These are phyloP conservation scores for Phytophthora litchii DNA, from an alignment of 352 stramenopile species.

Conservation along the genomic window DNA sequence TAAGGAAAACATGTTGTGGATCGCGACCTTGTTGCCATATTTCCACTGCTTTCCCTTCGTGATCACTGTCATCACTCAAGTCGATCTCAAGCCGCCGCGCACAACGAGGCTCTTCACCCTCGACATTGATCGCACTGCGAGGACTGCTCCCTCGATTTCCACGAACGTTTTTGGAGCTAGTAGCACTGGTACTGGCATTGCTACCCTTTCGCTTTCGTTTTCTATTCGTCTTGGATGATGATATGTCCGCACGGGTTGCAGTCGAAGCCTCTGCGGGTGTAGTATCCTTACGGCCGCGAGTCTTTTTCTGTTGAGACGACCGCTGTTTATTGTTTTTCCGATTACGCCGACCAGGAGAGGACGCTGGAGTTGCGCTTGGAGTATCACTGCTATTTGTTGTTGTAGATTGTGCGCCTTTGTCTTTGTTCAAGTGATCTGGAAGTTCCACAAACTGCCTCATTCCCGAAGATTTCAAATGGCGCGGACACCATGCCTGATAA, in stretches of 20 bases:
- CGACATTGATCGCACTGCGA: slow-evolving; percentile 11
- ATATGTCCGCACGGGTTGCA: slow-evolving; percentile 27
- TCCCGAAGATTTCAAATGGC: slow-evolving; percentile 75
- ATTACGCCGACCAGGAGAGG: slow-evolving; percentile 13
- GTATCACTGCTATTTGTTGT: slow-evolving; percentile 4
- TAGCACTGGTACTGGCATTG: slow-evolving; percentile 9
- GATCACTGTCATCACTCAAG: slow-evolving; percentile 42
- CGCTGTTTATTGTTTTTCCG: slow-evolving; percentile 28
- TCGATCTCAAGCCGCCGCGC: slow-evolving; percentile 55
- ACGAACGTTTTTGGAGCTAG: slow-evolving; percentile 17
- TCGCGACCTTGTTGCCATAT: slow-evolving; percentile 25
- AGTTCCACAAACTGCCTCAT: slow-evolving; percentile 70
- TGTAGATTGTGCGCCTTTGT: not conserved
- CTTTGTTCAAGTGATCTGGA: slow-evolving; percentile 63
- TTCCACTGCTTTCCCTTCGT: slow-evolving; percentile 22
- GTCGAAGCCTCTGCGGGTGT: slow-evolving; percentile 29
- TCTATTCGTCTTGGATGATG: slow-evolving; percentile 48
- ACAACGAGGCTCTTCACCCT: slow-evolving; percentile 36
- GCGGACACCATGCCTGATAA: slow-evolving; percentile 78
- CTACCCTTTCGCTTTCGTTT: slow-evolving; percentile 58
- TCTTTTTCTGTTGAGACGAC: slow-evolving; percentile 28
- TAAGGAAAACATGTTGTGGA: slow-evolving; percentile 41
- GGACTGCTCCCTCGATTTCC: slow-evolving; percentile 16
- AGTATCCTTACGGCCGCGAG: slow-evolving; percentile 28
- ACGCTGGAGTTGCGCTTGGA: slow-evolving; percentile 10